Evolutionary conservation across 176 grass and related monocot genomes (phyloP).

Genomic region (Tuctoria greenei): DNA sequence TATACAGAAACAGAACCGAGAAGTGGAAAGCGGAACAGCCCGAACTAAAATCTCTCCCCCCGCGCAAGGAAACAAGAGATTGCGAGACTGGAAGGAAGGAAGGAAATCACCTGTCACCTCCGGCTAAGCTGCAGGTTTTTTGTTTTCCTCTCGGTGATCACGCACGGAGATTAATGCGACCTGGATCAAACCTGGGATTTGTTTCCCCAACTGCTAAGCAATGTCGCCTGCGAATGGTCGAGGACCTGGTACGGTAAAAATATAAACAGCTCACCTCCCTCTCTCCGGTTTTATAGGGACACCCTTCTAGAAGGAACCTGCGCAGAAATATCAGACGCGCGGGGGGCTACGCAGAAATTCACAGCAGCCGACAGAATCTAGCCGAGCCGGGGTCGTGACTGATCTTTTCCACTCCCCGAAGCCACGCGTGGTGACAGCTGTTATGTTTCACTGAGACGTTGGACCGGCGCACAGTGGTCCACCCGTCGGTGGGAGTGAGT

Average conservation of each 20-base stretch:
- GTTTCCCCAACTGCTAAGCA: slow-evolving; percentile 8
- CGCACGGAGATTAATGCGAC: not conserved
- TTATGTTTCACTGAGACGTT: rapidly evolving
- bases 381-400: not conserved
- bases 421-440: rapidly evolving
- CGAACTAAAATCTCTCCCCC: not conserved
- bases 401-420: not conserved
- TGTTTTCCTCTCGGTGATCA: not conserved
- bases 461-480: rapidly evolving
- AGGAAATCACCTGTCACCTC: not conserved
- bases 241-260: slow-evolving; percentile 1
- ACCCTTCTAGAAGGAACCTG: not conserved
- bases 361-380: slow-evolving; percentile 36
- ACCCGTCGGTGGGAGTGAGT: rapidly evolving
- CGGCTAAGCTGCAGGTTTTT: not conserved
- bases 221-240: slow-evolving; percentile 17
- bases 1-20: not conserved
- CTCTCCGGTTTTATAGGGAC: slow-evolving; percentile 25
- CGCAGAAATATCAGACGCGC: not conserved
- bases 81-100: not conserved
- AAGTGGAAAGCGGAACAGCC: not conserved
- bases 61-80: not conserved
- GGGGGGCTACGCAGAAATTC: slow-evolving; percentile 35
- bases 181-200: slow-evolving; percentile 1
- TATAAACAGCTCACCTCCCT: slow-evolving; percentile 35